Conservation (phyloP, 2,329 filamentous ascomycete species). For the Biscogniauxia marginata region DNA sequence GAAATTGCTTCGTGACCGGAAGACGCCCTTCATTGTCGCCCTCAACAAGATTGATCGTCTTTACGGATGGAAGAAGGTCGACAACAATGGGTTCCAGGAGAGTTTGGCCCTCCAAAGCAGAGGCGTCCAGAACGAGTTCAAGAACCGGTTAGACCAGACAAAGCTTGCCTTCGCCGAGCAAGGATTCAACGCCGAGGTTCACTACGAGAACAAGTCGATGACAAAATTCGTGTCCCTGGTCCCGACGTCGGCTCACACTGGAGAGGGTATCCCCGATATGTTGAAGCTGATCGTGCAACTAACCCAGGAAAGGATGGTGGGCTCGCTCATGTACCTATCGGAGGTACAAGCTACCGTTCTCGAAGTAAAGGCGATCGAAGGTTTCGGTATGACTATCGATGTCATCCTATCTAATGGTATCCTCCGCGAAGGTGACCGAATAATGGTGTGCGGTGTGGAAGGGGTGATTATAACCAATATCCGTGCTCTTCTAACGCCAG, state of each 20-base stretch:
- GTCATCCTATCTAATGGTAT: constrained; percentile 96
- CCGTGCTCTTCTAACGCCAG: constrained; percentile 87
- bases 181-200: constrained; percentile 96
- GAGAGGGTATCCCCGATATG: constrained; percentile 98
- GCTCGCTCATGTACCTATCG: constrained; percentile 95
- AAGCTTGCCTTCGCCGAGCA: constrained; percentile 95
- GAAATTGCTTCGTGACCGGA: constrained; percentile 85
- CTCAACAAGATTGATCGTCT: constrained; percentile 99
- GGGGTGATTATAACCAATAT: constrained; percentile 95
- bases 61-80: constrained; percentile 97
- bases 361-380: constrained; percentile 98
- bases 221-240: constrained; percentile 91
- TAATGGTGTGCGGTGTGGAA: constrained; percentile 95
- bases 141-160: constrained; percentile 82
- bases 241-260: constrained; percentile 96
- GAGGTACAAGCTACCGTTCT: constrained; percentile 97
- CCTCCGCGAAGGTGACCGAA: constrained; percentile 87
- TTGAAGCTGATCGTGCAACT: constrained; percentile 89
- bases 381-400: constrained; percentile 97
- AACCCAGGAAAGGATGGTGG: constrained; percentile 96
- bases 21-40: constrained; percentile 97
- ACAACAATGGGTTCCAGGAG: constrained; percentile 97
- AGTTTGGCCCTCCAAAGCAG: constrained; percentile 87
- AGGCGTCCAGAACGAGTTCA: constrained; percentile 91
- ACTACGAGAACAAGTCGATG: constrained; percentile 98